Evolutionary conservation across 257 asterid genomes (phyloP).

Genomic region (Linaria vulgaris): DNA sequence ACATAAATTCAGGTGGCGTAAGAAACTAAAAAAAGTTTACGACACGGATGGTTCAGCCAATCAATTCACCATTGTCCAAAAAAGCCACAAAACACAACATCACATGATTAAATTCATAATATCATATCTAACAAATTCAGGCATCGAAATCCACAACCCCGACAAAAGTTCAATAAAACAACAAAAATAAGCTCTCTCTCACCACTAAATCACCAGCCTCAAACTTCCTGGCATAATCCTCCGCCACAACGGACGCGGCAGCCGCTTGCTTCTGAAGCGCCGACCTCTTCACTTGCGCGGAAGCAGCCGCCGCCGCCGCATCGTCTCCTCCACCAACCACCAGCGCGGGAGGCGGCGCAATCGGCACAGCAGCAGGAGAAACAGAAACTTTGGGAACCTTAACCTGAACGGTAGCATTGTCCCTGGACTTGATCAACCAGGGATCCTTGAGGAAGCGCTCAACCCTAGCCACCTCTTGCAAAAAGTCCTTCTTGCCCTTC

Average conservation of each 20-base stretch:
- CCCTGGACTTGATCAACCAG: constrained; percentile 68
- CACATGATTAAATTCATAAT: no score
- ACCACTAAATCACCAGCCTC: constrained; percentile 91
- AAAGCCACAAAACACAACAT: no score
- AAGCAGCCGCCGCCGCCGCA: constrained; percentile 46
- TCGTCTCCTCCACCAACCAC: constrained; percentile 50
- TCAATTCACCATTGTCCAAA: no score
- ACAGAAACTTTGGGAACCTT: constrained; percentile 75
- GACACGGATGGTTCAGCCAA: no score
- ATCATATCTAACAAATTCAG: no score
- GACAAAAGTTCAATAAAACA: not conserved
- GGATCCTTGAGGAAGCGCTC: constrained; percentile 87
- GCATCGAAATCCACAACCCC: no score
- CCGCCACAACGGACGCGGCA: constrained; percentile 77
- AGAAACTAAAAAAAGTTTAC: no score
- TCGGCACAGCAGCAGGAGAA: constrained; percentile 38
- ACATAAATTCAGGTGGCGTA: not conserved
- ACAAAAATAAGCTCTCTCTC: constrained; percentile 30
- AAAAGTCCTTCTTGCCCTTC: constrained; percentile 57
- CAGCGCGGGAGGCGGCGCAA: constrained; percentile 24
- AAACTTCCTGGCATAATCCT: constrained; percentile 74
- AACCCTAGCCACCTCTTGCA: constrained; percentile 65
- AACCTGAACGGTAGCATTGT: constrained; percentile 76
- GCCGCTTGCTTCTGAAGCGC: constrained; percentile 94
- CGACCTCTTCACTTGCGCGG: constrained; percentile 75